Base-by-base conservation (phyloP, 2,329 filamentous ascomycete genomes). In the Stachybotrys echinatus region DNA sequence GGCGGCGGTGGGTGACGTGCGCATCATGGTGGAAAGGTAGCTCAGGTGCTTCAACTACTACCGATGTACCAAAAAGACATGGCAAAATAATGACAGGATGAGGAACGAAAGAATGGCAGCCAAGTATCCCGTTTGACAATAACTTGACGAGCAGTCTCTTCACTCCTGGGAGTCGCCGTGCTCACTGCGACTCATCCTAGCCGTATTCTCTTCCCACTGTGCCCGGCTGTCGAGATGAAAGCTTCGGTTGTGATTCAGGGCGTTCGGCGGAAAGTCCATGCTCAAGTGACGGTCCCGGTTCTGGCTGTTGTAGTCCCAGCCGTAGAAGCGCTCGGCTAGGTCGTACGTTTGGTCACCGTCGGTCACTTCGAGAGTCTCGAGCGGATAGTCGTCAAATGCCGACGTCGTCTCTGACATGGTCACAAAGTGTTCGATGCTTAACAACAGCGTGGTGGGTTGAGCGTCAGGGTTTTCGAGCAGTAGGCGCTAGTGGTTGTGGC, bases 1-100 rank as follows among this genome's bases (percentile, higher is more conserved):
- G 61, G 81, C 84, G 39, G 89, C 85, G 0, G 92, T 97, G 17
- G 72, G 60, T 12, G 80, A 83, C 61, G 79, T 80, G 17, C 73
- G 72, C 55, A 62, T 67, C n/a, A 68, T 80, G 65, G 71, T 82
- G 47, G 75, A 75, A 52, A 59, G 61, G 49, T 66, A 55, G 48
- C 46, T 37, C 10, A 37, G 17, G 17, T 37, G 17, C 31, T 37
- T n/a, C n/a, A n/a, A n/a, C n/a, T n/a, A n/a, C n/a, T n/a, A n/a
- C 42, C 43, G 42, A 48, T 48, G 42, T 49, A 40, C 23, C 17
- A 34, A 12, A 21, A 38, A 40, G 18, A 42, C 5, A 22, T 23
- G 19, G 5, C 22, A 22, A 49, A 37, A 14, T 19, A 22, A 43
- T 43, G n/a, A 14, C 42, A 2, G n/a, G n/a, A 18, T 19, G 7